Conservation (phyloP, 202 grass and related monocot genomes). For the Eragrostis tef region DNA sequence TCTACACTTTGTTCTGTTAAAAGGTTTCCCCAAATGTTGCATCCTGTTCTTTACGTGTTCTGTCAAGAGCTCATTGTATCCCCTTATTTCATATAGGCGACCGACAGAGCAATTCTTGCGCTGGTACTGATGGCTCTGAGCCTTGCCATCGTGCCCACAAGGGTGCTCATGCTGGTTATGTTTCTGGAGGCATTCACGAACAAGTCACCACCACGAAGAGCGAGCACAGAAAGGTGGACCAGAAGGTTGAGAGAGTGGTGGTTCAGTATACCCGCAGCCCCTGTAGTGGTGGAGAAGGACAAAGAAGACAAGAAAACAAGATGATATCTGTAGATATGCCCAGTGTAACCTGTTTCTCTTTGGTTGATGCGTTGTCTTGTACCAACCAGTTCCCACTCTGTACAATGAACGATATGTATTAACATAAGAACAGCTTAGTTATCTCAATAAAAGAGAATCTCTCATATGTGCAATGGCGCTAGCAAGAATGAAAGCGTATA, state of each 20-base stretch:
- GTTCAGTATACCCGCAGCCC: conserved; percentile 96
- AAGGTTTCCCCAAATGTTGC: conserved; percentile 6
- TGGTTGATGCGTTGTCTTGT: conserved; percentile 16
- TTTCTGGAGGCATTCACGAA: conserved; percentile 89
- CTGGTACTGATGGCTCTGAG: conserved; percentile 64
- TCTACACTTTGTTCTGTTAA: background rate
- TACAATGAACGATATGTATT: conserved; percentile 30
- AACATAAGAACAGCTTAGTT: conserved; percentile 22
- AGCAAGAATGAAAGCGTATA: background rate
- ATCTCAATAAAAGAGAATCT: conserved; percentile 9
- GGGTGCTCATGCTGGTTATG: conserved; percentile 56
- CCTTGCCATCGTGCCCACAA: conserved; percentile 67
- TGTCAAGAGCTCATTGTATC: background rate
- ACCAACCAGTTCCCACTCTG: conserved; percentile 10
- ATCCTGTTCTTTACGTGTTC: background rate
- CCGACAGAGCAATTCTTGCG: conserved; percentile 69
- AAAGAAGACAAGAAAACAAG: conserved; percentile 84
- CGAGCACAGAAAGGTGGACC: conserved; percentile 79
- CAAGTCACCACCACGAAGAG: conserved; percentile 68
- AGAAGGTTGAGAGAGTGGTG: conserved; percentile 94
- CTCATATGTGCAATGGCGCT: background rate
- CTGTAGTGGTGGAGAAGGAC: conserved; percentile 77
- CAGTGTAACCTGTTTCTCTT: background rate
- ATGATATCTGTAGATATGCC: conserved; percentile 51
- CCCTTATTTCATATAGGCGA: conserved; percentile 55